Conservation (phyloP, 78 protist species). For the Mantamonas sphyraenae region DNA sequence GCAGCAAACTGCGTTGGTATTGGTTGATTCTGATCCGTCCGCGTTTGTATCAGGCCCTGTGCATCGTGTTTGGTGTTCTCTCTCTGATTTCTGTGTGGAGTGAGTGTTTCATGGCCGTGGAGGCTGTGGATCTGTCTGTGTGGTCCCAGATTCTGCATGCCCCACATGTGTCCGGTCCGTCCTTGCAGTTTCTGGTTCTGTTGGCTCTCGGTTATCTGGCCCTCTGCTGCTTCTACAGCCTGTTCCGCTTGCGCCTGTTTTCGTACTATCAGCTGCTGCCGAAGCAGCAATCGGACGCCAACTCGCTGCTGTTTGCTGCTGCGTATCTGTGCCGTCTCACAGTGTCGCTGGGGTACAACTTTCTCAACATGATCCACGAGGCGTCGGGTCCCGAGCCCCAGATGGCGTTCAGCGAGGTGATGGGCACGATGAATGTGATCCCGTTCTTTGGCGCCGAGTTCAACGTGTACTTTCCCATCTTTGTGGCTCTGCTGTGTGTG, state of each 20-base stretch:
- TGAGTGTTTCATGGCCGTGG: no score
- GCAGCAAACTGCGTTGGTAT: conserved; percentile 23
- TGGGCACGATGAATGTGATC: conserved; percentile 23
- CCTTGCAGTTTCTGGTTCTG: conserved; percentile 22
- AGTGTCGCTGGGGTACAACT: neutral
- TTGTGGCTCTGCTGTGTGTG: conserved; percentile 32
- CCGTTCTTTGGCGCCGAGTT: conserved; percentile 45
- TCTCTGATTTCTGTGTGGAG: conserved; percentile 23
- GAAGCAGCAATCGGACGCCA: conserved; percentile 35
- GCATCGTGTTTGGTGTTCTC: conserved; percentile 11
- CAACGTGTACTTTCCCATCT: conserved; percentile 44
- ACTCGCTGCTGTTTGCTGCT: conserved; percentile 18
- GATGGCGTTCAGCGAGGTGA: conserved; percentile 22
- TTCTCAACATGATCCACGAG: neutral
- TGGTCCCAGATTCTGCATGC: neutral
- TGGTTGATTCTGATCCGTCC: conserved; percentile 30
- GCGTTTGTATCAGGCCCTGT: neutral
- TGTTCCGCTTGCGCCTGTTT: conserved; percentile 40
- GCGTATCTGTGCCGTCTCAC: neutral
- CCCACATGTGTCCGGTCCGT: conserved; percentile 11
- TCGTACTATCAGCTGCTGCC: conserved; percentile 41
- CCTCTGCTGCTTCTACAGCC: conserved; percentile 17
- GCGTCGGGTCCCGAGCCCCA: neutral
- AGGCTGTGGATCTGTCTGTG: no score
- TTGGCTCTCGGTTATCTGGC: conserved; percentile 40